Conservation (phyloP, 345 rosid genomes). For the Durio zibethinus region DNA sequence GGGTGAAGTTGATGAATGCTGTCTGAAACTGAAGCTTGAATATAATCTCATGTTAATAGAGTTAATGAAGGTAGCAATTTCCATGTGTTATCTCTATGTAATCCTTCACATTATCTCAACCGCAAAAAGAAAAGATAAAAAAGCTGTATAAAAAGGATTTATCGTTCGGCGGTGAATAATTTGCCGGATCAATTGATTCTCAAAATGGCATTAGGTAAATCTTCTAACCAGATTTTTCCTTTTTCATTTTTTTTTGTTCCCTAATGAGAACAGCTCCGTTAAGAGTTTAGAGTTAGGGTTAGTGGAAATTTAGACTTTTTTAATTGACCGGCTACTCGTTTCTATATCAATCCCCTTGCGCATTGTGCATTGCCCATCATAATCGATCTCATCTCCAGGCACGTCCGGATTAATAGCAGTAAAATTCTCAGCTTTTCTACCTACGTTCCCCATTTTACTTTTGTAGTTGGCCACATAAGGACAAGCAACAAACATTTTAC, state of each 20-base stretch:
- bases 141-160: too few relatives aligned
- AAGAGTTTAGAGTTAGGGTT: too few relatives aligned
- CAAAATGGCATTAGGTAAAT: too few relatives aligned
- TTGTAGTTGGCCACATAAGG: not conserved
- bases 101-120: not conserved
- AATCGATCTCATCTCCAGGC: not conserved
- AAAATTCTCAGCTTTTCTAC: not conserved
- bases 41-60: not conserved
- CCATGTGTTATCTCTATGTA: not conserved
- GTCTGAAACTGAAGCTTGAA: not conserved
- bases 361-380: not conserved
- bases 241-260: too few relatives aligned
- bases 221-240: too few relatives aligned
- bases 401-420: not conserved
- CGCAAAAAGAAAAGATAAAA: not conserved
- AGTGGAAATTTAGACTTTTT: too few relatives aligned
- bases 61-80: not conserved
- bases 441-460: not conserved
- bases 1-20: not conserved
- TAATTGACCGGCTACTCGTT: not conserved
- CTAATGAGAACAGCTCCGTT: too few relatives aligned
- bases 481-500: not conserved
- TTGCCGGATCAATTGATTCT: too few relatives aligned
- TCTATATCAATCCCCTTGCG: not conserved
- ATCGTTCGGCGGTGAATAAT: too few relatives aligned